Percentiles rank a stretch among this genome's conserved stretches.
phyloP scores from a whole-genome alignment of 352 stramenopile genomes.

The Aphanomyces invadans region DNA sequence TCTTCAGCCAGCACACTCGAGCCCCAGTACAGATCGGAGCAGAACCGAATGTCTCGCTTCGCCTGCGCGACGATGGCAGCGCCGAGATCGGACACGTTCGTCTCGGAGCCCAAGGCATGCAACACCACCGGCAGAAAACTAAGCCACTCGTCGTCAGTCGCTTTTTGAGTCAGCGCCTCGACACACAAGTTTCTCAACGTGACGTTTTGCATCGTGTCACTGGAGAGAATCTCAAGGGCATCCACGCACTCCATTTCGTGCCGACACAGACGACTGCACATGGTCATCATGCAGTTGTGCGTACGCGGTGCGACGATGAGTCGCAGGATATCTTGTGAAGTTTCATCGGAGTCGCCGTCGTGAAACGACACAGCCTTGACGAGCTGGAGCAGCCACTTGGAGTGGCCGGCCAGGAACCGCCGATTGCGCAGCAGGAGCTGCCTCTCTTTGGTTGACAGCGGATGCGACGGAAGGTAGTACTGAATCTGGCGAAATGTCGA shows the following conservation, averaged over 20 bases:
- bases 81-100: slow-evolving; percentile 59
- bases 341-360: slow-evolving; percentile 42
- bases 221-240: slow-evolving; percentile 63
- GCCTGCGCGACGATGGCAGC: slow-evolving; percentile 64
- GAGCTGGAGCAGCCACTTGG: slow-evolving; percentile 79
- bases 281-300: slow-evolving; percentile 82
- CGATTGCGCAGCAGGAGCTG: slow-evolving; percentile 71
- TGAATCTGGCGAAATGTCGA: slow-evolving; percentile 85
- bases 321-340: slow-evolving; percentile 43
- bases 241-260: slow-evolving; percentile 66
- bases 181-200: slow-evolving; percentile 51
- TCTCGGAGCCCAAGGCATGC: slow-evolving; percentile 64
- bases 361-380: slow-evolving; percentile 73
- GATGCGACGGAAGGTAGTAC: slow-evolving; percentile 76
- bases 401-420: slow-evolving; percentile 63
- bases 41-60: slow-evolving; percentile 71
- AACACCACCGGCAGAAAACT: slow-evolving; percentile 68
- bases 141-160: slow-evolving; percentile 69
- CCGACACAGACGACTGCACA: slow-evolving; percentile 77
- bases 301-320: slow-evolving; percentile 55
- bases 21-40: slow-evolving; percentile 80
- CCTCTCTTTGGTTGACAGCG: slow-evolving; percentile 62
- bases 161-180: slow-evolving; percentile 51
- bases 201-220: slow-evolving; percentile 56
- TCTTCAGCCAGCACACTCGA: slow-evolving; percentile 78